Base-by-base conservation (phyloP, 768 basidiomycete species). In the Boletus sensibilis region DNA sequence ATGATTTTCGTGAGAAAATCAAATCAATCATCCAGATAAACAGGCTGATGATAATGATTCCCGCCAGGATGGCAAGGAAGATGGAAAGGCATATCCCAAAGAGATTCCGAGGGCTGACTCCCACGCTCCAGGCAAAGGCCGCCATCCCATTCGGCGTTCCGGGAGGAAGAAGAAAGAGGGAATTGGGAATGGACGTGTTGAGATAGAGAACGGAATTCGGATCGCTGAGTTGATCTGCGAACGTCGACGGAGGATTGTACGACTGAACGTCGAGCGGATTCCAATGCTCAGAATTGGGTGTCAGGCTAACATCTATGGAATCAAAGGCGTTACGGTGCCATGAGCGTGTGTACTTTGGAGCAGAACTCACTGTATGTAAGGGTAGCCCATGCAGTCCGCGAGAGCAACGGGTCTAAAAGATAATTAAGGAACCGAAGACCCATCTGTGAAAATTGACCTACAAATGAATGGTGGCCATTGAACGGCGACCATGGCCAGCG, bases 401-500 rank as follows among this genome's bases (percentile, higher is more conserved):
- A 83, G 44, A 97, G 77, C 39, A 98, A 76, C n/a, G 96, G 95
- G 73, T 98, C 94, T 95, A 68, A 37, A 20, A 40, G 39, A 58
- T 25, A 35, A 60, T 61, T 49, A 67, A 65, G 58, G 55, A 20
- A 63, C 52, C 40, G 57, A 53, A 44, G 35, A 21, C 14, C 14
- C 4, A 14, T 33, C 11, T 33, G 25, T 10, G 49, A 35, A 41
- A 25, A 18, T 43, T 39, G 38, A 80, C 89, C 62, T 64, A 94
- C 94, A 98, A 57, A 88, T 81, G 71, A 95, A 98, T 16, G 79
- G 77, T 0, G 97, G 96, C 96, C 96, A 99, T 68, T 92, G 82
- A 21, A 98, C 93, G 34, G 96, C 92, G 52, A 98, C 86, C 90
- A 97, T 95, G 33, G 85, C 86, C 14, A 99, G 77, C 33, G 87